Evolutionary conservation across 2,329 filamentous ascomycete genomes (phyloP).

Genomic region (Aspergillus latus): DNA sequence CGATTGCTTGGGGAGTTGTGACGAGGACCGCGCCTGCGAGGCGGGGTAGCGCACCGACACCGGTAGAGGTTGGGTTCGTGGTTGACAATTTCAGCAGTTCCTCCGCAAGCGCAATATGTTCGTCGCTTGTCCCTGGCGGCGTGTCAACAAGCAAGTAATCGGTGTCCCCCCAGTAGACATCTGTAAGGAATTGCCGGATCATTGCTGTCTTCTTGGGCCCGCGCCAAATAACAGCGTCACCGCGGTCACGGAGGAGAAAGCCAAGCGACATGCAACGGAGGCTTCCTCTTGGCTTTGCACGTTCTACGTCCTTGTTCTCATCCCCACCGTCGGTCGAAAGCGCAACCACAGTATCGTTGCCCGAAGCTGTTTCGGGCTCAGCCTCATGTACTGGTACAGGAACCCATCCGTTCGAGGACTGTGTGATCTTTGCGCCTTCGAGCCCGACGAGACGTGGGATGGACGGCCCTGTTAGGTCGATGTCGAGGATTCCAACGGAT

Average conservation of each 20-base stretch:
- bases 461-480: slow-evolving; percentile 93
- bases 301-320: not conserved
- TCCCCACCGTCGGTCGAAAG: not conserved
- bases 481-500: slow-evolving; percentile 90
- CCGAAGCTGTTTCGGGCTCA: not conserved
- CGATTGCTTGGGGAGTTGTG: slow-evolving; percentile 92
- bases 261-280: slow-evolving; percentile 82
- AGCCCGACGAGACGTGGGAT: slow-evolving; percentile 94
- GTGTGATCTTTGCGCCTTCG: slow-evolving; percentile 83
- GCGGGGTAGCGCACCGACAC: slow-evolving; percentile 50
- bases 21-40: slow-evolving; percentile 89
- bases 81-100: slow-evolving; percentile 62
- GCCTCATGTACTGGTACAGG: slow-evolving; percentile 77
- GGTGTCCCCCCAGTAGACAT: slow-evolving; percentile 82
- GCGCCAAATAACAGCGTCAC: slow-evolving; percentile 94
- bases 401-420: slow-evolving; percentile 88
- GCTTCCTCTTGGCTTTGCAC: slow-evolving; percentile 31
- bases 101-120: slow-evolving; percentile 93
- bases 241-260: slow-evolving; percentile 78
- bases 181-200: slow-evolving; percentile 92
- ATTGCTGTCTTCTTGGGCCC: slow-evolving; percentile 99
- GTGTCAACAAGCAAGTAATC: slow-evolving; percentile 95
- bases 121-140: slow-evolving; percentile 91
- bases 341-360: not conserved
- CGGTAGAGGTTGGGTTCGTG: slow-evolving; percentile 20